phyloP scores from a whole-genome alignment of 257 asterid species.

The Forsythia viridissima region DNA sequence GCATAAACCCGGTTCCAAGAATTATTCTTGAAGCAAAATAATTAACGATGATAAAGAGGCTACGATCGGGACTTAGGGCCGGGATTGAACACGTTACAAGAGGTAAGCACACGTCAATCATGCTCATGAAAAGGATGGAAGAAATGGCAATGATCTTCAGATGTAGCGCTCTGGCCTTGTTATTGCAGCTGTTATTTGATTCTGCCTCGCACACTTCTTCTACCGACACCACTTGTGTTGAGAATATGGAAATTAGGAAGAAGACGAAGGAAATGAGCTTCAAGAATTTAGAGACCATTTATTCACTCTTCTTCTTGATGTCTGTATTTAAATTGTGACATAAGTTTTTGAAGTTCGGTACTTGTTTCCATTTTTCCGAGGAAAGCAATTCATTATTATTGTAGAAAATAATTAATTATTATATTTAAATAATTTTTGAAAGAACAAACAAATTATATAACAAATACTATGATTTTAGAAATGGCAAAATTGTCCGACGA shows the following conservation, averaged over 20 bases:
- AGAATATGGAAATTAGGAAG: conserved; percentile 21
- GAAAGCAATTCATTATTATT: too few species aligned
- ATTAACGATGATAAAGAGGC: conserved; percentile 48
- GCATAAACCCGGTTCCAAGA: conserved; percentile 63
- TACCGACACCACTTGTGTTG: conserved; percentile 29
- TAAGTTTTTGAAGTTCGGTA: too few species aligned
- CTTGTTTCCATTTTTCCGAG: too few species aligned
- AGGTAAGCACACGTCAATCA: conserved; percentile 62
- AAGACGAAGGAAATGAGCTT: conserved; percentile 16
- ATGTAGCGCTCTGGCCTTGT: conserved; percentile 46
- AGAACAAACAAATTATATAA: too few species aligned
- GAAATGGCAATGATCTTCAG: conserved; percentile 64
- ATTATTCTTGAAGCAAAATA: conserved; percentile 62
- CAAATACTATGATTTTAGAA: too few species aligned
- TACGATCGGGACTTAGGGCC: conserved; percentile 45
- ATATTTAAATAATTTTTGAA: too few species aligned
- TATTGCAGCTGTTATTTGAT: conserved; percentile 27
- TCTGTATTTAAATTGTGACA: too few species aligned
- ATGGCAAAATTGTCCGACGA: too few species aligned
- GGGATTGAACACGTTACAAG: conserved; percentile 44
- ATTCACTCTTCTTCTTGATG: not conserved
- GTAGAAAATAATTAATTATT: too few species aligned
- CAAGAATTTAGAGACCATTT: conserved; percentile 9
- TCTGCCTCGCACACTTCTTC: conserved; percentile 41
- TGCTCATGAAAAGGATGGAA: conserved; percentile 46